A percentile compares a stretch with the other conserved stretches of the same genome.
These are phyloP conservation scores for Grigorovia jiainica DNA, from an alignment of 805 yeast genomes.

Conservation along the genomic window DNA sequence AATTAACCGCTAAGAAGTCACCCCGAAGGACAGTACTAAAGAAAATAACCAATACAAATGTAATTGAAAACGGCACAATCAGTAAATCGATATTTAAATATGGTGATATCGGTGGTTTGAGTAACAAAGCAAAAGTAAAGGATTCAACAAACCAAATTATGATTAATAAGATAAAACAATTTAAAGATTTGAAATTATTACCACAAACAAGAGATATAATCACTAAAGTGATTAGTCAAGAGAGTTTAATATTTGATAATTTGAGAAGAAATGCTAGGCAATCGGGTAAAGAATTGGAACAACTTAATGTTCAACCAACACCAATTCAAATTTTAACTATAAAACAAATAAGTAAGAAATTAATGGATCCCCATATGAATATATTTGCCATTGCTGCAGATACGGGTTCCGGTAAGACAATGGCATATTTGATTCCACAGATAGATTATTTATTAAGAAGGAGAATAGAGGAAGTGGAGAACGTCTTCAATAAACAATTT, in stretches of 20 bases:
- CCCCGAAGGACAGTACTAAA: no score
- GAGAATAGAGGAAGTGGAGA: conserved; percentile 37
- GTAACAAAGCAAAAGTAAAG: conserved; percentile 30
- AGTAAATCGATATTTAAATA: conserved; percentile 21
- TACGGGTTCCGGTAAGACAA: conserved; percentile 94
- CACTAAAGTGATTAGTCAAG: conserved; percentile 40
- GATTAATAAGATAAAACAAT: conserved; percentile 46
- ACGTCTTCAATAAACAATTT: no score
- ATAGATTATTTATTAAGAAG: conserved; percentile 58
- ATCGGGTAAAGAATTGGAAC: conserved; percentile 22
- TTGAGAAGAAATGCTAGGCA: background rate
- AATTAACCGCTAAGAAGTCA: background rate
- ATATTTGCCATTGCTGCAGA: conserved; percentile 85
- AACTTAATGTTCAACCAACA: conserved; percentile 41
- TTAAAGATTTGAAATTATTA: conserved; percentile 56
- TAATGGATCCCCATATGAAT: conserved; percentile 36
- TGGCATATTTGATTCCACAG: conserved; percentile 79
- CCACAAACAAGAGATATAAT: conserved; percentile 59
- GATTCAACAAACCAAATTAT: conserved; percentile 24
- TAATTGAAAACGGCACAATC: background rate
- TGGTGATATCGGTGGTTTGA: conserved; percentile 43
- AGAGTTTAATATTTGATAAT: conserved; percentile 21
- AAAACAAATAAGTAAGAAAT: conserved; percentile 24
- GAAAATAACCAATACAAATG: background rate
- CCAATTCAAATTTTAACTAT: conserved; percentile 78